phyloP scores from a whole-genome alignment of 345 rosid genomes.

The Clarkia xantiana region DNA sequence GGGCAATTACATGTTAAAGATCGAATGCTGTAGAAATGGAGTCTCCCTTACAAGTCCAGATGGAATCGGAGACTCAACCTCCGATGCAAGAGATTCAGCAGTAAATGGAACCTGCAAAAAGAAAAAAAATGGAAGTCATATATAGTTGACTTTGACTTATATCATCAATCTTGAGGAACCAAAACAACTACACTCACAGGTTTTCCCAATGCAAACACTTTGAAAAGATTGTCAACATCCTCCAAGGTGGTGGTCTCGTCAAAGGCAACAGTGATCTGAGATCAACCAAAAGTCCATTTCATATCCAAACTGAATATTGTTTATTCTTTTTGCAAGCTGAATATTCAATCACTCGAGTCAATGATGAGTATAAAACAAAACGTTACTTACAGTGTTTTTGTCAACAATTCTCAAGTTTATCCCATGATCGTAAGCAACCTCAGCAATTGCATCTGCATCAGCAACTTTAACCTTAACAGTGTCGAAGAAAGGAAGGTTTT shows the following conservation, averaged over 20 bases:
- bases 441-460: conserved; percentile 75
- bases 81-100: conserved; percentile 79
- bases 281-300: conserved; percentile 12
- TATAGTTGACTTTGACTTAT: not conserved
- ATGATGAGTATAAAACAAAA: conserved; percentile 1
- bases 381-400: conserved; percentile 55
- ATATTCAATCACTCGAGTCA: not conserved
- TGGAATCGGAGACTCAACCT: conserved; percentile 63
- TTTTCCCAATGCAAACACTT: conserved; percentile 67
- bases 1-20: conserved; percentile 62
- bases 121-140: not conserved
- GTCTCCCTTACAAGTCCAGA: conserved; percentile 55
- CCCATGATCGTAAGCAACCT: conserved; percentile 54
- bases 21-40: conserved; percentile 61
- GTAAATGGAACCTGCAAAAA: conserved; percentile 59
- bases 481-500: conserved; percentile 80
- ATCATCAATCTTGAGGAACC: conserved; percentile 4
- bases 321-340: conserved; percentile 3
- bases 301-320: conserved; percentile 2
- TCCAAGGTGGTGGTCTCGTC: conserved; percentile 94
- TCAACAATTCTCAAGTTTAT: conserved; percentile 78
- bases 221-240: conserved; percentile 75
- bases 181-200: conserved; percentile 34
- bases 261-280: conserved; percentile 79
- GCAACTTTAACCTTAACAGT: conserved; percentile 75